A percentile compares a stretch with the other conserved stretches of the same genome.
Conservation (phyloP, 2,329 filamentous ascomycete genomes). For the Aspergillus tanneri region DNA sequence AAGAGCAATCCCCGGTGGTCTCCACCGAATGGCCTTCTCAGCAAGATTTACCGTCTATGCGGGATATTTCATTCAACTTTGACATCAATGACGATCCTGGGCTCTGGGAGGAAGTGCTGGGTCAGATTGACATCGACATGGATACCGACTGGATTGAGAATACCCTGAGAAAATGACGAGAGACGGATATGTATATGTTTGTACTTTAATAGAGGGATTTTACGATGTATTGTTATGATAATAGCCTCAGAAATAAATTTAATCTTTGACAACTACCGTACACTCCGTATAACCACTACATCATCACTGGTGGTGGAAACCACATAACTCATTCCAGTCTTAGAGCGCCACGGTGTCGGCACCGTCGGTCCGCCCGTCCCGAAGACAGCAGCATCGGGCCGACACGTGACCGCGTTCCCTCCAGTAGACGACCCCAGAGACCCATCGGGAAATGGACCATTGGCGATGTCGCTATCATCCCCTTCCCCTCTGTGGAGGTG, state of each 20-base stretch:
- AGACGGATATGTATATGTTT: too few relatives aligned
- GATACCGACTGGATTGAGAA: slow-evolving; percentile 43
- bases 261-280: too few relatives aligned
- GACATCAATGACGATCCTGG: slow-evolving; percentile 40
- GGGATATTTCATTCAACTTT: slow-evolving; percentile 37
- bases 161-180: slow-evolving; percentile 24
- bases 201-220: too few relatives aligned
- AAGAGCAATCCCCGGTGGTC: slow-evolving; percentile 5
- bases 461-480: slow-evolving; percentile 5
- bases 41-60: slow-evolving; percentile 23
- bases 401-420: slow-evolving; percentile 28
- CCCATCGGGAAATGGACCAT: slow-evolving; percentile 5
- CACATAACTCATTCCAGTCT: too few relatives aligned
- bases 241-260: too few relatives aligned
- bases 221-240: too few relatives aligned
- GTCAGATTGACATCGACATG: slow-evolving; percentile 44
- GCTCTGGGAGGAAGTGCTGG: slow-evolving; percentile 44
- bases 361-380: slow-evolving; percentile 23
- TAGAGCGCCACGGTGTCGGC: too few relatives aligned
- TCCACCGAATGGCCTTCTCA: slow-evolving; percentile 21
- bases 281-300: too few relatives aligned
- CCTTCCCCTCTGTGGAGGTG: background rate
- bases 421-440: slow-evolving; percentile 2
- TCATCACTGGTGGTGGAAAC: too few relatives aligned
- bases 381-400: slow-evolving; percentile 24